Percentiles rank a stretch among this genome's conserved stretches.
These are phyloP conservation scores for Fusarium azukiicola DNA, from an alignment of 2,329 filamentous ascomycete species.

Conservation along the genomic window DNA sequence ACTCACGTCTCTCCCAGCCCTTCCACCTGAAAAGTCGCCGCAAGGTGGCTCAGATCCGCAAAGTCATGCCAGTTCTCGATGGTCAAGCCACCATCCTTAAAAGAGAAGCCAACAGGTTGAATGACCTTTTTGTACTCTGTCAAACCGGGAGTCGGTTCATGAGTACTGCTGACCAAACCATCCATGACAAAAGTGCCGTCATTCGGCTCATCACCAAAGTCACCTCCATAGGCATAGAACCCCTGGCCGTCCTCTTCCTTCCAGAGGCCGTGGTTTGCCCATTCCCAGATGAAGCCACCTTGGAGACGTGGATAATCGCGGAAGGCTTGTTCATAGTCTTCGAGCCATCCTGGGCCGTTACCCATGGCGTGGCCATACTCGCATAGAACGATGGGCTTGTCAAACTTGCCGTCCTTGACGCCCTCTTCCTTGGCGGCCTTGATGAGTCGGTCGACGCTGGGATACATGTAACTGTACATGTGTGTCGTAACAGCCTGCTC, in stretches of 20 bases:
- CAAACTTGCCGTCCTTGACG: slow-evolving; percentile 67
- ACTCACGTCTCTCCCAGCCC: slow-evolving; percentile 65
- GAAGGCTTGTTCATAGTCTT: slow-evolving; percentile 85
- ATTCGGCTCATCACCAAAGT: slow-evolving; percentile 81
- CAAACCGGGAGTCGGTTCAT: slow-evolving; percentile 78
- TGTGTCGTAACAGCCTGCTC: slow-evolving; percentile 78
- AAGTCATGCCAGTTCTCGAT: slow-evolving; percentile 75
- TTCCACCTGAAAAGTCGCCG: slow-evolving; percentile 68
- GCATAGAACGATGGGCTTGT: slow-evolving; percentile 80
- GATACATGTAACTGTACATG: slow-evolving; percentile 86
- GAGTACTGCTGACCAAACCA: slow-evolving; percentile 74
- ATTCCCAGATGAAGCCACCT: slow-evolving; percentile 85
- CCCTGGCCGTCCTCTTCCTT: slow-evolving; percentile 69
- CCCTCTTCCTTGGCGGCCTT: slow-evolving; percentile 68
- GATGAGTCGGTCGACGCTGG: slow-evolving; percentile 73
- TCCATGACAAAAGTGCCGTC: slow-evolving; percentile 83
- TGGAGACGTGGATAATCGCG: slow-evolving; percentile 79
- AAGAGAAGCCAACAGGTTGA: slow-evolving; percentile 71
- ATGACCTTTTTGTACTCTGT: slow-evolving; percentile 78
- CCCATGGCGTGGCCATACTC: slow-evolving; percentile 85
- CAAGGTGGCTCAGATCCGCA: slow-evolving; percentile 66
- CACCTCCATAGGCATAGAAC: slow-evolving; percentile 80
- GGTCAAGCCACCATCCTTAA: slow-evolving; percentile 61
- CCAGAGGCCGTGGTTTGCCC: slow-evolving; percentile 81
- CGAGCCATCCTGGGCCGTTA: slow-evolving; percentile 85